Evolutionary conservation across 306 rosid species (phyloP).

Genomic region (Morella rubra): DNA sequence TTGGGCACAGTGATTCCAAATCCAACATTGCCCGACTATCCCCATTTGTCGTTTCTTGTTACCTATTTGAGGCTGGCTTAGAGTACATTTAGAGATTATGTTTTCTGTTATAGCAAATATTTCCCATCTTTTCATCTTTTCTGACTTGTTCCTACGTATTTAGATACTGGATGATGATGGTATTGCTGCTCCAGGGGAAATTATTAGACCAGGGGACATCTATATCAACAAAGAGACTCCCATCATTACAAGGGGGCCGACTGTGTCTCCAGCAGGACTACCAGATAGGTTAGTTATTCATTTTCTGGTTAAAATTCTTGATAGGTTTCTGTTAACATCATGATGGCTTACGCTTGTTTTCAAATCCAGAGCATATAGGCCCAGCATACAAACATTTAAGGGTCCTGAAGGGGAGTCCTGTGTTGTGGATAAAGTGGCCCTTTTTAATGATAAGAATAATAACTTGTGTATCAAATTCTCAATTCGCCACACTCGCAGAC

Average conservation of each 20-base stretch:
- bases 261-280: constrained; percentile 44
- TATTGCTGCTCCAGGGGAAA: constrained; percentile 92
- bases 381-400: constrained; percentile 44
- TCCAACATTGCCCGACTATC: too few relatives aligned
- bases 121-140: background rate
- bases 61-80: too few relatives aligned
- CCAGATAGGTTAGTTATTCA: constrained; percentile 49
- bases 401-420: constrained; percentile 74
- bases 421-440: constrained; percentile 84
- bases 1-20: too few relatives aligned
- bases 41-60: too few relatives aligned
- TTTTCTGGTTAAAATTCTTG: constrained; percentile 1
- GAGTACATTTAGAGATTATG: too few relatives aligned
- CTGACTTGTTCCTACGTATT: constrained; percentile 13
- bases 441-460: constrained; percentile 65
- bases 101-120: background rate
- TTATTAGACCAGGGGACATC: constrained; percentile 59
- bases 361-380: constrained; percentile 54
- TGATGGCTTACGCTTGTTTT: constrained; percentile 26
- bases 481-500: constrained; percentile 90
- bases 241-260: constrained; percentile 35
- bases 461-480: constrained; percentile 69
- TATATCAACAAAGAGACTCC: constrained; percentile 75
- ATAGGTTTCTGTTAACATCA: background rate
- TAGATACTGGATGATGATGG: constrained; percentile 93